Base-by-base conservation (phyloP, 768 basidiomycete genomes). In the Kwoniella shandongensis region DNA sequence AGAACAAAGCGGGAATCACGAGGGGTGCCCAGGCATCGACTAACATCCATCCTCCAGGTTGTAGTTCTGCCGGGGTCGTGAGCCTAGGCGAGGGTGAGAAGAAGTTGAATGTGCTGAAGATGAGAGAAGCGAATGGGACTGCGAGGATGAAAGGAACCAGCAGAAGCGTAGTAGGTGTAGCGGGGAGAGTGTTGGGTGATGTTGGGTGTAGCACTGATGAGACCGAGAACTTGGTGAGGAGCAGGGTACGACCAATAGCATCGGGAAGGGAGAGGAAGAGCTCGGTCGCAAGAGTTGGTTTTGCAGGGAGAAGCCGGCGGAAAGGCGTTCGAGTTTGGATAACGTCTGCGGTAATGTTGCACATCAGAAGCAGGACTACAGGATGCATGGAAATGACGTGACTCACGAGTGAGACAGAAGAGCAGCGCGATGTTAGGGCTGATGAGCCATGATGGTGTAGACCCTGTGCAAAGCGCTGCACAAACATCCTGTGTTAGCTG, bases 21-120 rank as follows among this genome's bases (percentile, higher is more conserved):
- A 89, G 86, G 8, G 91, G 89, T 75, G 84, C 84, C 91, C 91
- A 94, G 27, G 91, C 74, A 71, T 94, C 92, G 0, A 84, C 82
- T 22, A 85, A 84, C 40, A 85, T 87, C 91, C 91, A 94, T 12
- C 92, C 92, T 55, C 86, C 87, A 0, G 88, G 82, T 51, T 81
- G 80, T 7, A 96, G 81, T 72, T 93, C 91, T 0, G 85, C 81
- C 1, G 92, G 91, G 0, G 89, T 91, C 30, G 84, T 79, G 20
- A 92, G 74, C 4, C 82, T 69, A 57, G 89, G 79, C 0, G 86
- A 79, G 4, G 85, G 84, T 0, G 90, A 88, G 58, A 86, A 83
- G 39, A 90, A 80, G 77, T 89, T 84, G 35, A 86, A 86, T 0
- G 63, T 66, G 42, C 51, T 52, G 60, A 75, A 74, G 18, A 63